Base-by-base conservation (phyloP, 108 stramenopile genomes). In the Cyclotella sp. region DNA sequence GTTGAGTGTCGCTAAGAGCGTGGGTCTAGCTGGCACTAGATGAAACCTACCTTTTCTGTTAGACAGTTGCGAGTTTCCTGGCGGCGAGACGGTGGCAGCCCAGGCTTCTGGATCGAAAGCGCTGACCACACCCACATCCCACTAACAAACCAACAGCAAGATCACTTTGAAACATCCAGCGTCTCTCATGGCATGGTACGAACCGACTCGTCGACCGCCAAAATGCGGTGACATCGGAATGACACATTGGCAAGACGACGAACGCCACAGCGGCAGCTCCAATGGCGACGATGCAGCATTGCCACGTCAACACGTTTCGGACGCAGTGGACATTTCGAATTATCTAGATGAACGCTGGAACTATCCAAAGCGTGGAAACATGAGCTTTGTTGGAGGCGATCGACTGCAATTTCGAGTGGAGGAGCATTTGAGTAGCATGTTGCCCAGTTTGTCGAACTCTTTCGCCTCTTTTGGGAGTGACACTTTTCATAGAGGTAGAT, bases 381-480 rank as follows among this genome's bases (percentile, higher is more conserved):
- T 34, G 2, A 11, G 13, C 7, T 22, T 39, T 15, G 21, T 16
- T 34, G 51, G 16, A 34, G 28, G 46, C 27, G 67, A 68, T 68
- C 30, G 51, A 52, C 42, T 68, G 27, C 67, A 68, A 27, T 52
- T 0, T 8, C 49, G 49, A 53, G 67, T 68, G 49, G 67, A 68
- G 49, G 46, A 13, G 22, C 28, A 53, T 34, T 68, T 52, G 67
- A 27, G 12, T 30, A 34, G 34, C 15, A 53, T 68, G 49, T 53
- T 68, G 10, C 49, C 67, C 0, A 21, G 28, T 34, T 68, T 22
- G 5, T 6, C 34, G 29, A 9, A n/a, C 15, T 47, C 11, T 0
- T 21, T 26, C 9, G n/a, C n/a, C 11, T 47, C 64, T 65, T 12
- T 0, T 26, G 22, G 22, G 11, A 15, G 4, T 47, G n/a, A 11